Evolutionary conservation across 331 rosid genomes (phyloP).

Genomic region (Arachis monticola): DNA sequence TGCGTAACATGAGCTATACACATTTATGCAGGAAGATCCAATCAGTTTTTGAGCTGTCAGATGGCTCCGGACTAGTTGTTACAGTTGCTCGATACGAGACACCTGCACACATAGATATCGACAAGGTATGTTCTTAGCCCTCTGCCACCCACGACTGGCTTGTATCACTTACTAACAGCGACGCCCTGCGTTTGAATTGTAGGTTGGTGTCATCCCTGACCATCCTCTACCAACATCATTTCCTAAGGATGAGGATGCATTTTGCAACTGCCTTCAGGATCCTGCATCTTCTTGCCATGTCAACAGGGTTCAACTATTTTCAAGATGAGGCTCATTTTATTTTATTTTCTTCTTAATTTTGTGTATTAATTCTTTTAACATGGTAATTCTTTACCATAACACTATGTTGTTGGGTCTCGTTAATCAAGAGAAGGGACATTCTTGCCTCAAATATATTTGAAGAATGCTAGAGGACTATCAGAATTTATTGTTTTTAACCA

Average conservation of each 20-base stretch:
- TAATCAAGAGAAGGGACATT: conserved; percentile 17
- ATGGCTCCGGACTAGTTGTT: conserved; percentile 94
- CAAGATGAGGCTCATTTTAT: conserved; percentile 48
- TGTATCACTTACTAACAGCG: background rate
- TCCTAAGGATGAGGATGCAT: conserved; percentile 84
- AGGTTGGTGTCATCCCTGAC: conserved; percentile 96
- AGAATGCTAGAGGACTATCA: too few species aligned
- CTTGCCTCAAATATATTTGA: conserved; percentile 12
- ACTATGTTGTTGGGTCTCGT: background rate
- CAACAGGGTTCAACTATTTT: conserved; percentile 70
- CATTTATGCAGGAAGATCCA: conserved; percentile 83
- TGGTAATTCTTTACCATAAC: conserved; percentile 28
- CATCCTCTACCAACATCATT: conserved; percentile 83
- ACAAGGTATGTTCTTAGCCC: conserved; percentile 58
- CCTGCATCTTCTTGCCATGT: conserved; percentile 82
- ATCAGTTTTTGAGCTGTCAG: conserved; percentile 92
- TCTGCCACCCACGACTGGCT: conserved; percentile 4
- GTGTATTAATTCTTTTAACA: conserved; percentile 34
- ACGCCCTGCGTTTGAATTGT: conserved; percentile 20
- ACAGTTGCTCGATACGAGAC: conserved; percentile 98
- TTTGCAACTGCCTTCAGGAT: conserved; percentile 88
- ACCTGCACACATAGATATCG: conserved; percentile 79
- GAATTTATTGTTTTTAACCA: too few species aligned
- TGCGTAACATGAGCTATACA: conserved; percentile 41
- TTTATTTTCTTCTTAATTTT: conserved; percentile 3